Conservation (phyloP, 192 early-diverging fungal species). For the Mortierella antarctica region DNA sequence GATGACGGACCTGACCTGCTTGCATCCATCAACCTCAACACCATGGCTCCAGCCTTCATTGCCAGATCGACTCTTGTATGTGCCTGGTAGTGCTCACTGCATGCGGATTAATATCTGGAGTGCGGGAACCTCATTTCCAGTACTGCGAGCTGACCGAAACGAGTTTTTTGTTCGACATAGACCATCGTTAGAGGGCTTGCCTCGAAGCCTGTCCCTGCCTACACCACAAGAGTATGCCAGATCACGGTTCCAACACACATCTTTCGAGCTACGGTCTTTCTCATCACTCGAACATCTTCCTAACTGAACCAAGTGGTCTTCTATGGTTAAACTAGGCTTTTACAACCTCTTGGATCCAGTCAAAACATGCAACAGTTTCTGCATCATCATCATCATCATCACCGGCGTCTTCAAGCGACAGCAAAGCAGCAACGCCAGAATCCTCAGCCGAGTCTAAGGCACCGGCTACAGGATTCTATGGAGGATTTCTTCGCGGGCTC, state of each 20-base stretch:
- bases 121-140: neutral
- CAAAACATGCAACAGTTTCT: slow-evolving; percentile 5
- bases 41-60: slow-evolving; percentile 20
- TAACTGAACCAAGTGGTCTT: neutral
- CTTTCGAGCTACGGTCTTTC: too few relatives aligned
- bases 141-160: too few relatives aligned
- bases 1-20: too few relatives aligned
- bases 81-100: neutral
- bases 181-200: slow-evolving; percentile 6
- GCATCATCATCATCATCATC: slow-evolving; percentile 10
- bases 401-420: slow-evolving; percentile 5
- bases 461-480: slow-evolving; percentile 33
- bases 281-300: neutral
- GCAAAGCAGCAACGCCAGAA: neutral
- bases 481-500: slow-evolving; percentile 37
- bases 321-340: slow-evolving; percentile 4
- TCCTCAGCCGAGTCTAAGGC: neutral
- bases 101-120: neutral
- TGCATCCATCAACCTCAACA: neutral
- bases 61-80: slow-evolving; percentile 17
- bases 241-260: too few relatives aligned
- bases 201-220: slow-evolving; percentile 15
- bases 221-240: slow-evolving; percentile 26
- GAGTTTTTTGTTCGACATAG: slow-evolving; percentile 8
- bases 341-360: slow-evolving; percentile 24